These are phyloP conservation scores for Strigomonas culicis DNA, from an alignment of 208 protist species.

Conservation along the genomic window DNA sequence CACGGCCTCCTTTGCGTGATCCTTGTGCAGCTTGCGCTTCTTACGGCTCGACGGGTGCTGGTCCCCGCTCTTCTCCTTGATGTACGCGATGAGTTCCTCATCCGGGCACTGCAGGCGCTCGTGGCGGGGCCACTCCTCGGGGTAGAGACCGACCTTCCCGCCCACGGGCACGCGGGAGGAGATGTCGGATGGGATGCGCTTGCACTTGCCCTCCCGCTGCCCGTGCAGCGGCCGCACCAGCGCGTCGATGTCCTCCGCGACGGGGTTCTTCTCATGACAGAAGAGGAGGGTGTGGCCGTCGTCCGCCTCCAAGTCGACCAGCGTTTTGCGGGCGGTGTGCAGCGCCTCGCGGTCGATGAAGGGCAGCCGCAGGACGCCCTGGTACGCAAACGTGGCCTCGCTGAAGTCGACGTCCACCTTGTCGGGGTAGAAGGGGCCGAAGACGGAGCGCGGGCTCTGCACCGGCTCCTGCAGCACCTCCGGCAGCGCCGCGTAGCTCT, in stretches of 20 bases:
- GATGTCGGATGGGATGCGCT: constrained; percentile 32
- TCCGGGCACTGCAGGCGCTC: constrained; percentile 70
- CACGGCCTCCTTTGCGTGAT: too few relatives aligned
- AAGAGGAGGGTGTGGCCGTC: constrained; percentile 72
- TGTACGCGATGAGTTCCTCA: constrained; percentile 38
- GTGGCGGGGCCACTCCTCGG: constrained; percentile 54
- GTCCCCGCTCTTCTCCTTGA: background rate
- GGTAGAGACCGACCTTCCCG: constrained; percentile 54
- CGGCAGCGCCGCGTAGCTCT: constrained; percentile 89
- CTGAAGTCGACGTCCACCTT: constrained; percentile 96
- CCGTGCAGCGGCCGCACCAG: constrained; percentile 12
- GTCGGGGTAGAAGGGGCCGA: constrained; percentile 98
- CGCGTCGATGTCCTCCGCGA: constrained; percentile 29
- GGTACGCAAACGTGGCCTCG: constrained; percentile 94
- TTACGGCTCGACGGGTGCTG: too few relatives aligned
- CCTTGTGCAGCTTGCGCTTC: too few relatives aligned
- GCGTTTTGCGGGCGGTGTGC: constrained; percentile 39
- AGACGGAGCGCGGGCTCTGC: constrained; percentile 80
- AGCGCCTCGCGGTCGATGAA: constrained; percentile 79
- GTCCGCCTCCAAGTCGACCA: constrained; percentile 78
- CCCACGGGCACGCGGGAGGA: constrained; percentile 54
- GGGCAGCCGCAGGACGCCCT: constrained; percentile 84
- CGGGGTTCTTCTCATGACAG: constrained; percentile 44
- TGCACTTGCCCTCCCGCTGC: background rate
- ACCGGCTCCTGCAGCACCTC: constrained; percentile 89